A percentile compares a stretch with the other conserved stretches of the same genome.
These are phyloP conservation scores for Kodamaea laetipori DNA, from an alignment of 805 yeast species.

Conservation along the genomic window DNA sequence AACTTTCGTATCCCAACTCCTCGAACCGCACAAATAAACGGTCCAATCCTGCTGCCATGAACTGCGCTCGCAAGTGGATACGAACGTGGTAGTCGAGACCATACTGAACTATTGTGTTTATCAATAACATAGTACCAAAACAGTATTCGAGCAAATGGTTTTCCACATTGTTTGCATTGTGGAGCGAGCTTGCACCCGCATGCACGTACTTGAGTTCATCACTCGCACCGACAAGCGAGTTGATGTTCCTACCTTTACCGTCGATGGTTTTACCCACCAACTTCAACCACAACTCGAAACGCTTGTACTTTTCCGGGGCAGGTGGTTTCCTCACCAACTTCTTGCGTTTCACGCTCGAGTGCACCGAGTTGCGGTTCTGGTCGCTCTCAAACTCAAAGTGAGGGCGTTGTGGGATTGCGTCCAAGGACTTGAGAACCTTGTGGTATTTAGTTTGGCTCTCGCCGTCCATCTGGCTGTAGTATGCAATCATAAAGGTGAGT, in stretches of 20 bases:
- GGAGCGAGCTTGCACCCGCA: slow-evolving; percentile 21
- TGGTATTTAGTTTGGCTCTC: slow-evolving; percentile 50
- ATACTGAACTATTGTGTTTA: slow-evolving; percentile 60
- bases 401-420: slow-evolving; percentile 41
- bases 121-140: slow-evolving; percentile 65
- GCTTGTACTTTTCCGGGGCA: slow-evolving; percentile 38
- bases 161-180: slow-evolving; percentile 55
- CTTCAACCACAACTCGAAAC: slow-evolving; percentile 72
- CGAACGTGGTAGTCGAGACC: slow-evolving; percentile 50
- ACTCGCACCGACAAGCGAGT: slow-evolving; percentile 90
- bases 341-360: slow-evolving; percentile 14
- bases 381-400: slow-evolving; percentile 38
- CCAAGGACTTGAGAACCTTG: slow-evolving; percentile 56
- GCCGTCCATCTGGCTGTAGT: slow-evolving; percentile 32
- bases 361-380: slow-evolving; percentile 1
- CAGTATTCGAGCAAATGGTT: slow-evolving; percentile 70
- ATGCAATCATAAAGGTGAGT: slow-evolving; percentile 50
- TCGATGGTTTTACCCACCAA: slow-evolving; percentile 67
- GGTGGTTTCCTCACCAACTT: slow-evolving; percentile 40
- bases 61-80: slow-evolving; percentile 56
- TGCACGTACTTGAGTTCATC: slow-evolving; percentile 64
- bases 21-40: slow-evolving; percentile 21
- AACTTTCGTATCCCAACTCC: slow-evolving; percentile 54
- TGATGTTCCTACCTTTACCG: slow-evolving; percentile 82
- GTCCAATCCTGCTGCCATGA: slow-evolving; percentile 28